Conservation (phyloP, 208 protist species). For the Trypanosoma rangeli region DNA sequence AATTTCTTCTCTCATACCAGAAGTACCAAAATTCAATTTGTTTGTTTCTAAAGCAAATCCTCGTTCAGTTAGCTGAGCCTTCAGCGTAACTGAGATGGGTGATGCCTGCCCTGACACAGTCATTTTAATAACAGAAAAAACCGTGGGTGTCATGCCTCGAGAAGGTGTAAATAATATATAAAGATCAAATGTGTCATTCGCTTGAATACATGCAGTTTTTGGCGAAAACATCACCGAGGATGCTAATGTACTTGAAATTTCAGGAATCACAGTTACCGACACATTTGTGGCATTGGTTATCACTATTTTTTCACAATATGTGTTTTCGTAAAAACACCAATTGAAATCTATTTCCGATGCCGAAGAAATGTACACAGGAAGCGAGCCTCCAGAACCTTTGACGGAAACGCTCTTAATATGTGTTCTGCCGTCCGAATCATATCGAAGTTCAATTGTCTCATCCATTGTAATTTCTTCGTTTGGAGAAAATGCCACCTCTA, state of each 20-base stretch:
- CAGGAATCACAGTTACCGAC: constrained; percentile 36
- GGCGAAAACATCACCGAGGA: constrained; percentile 31
- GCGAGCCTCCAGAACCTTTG: constrained; percentile 40
- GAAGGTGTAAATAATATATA: constrained; percentile 36
- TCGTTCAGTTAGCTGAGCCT: constrained; percentile 38
- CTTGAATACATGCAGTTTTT: constrained; percentile 43
- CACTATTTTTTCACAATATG: constrained; percentile 68
- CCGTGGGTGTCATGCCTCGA: constrained; percentile 13
- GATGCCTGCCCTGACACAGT: constrained; percentile 43
- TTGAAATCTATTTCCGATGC: constrained; percentile 53
- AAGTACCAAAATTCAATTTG: constrained; percentile 33
- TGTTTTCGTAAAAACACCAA: constrained; percentile 75
- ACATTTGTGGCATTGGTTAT: constrained; percentile 69
- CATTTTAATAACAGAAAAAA: constrained; percentile 32
- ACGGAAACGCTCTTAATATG: constrained; percentile 37
- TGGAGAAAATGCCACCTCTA: constrained; percentile 59
- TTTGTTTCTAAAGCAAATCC: constrained; percentile 27
- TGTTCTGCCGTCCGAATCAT: constrained; percentile 34
- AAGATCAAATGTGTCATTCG: constrained; percentile 42
- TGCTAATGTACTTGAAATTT: constrained; percentile 24
- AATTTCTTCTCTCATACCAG: constrained; percentile 31
- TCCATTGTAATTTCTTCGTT: constrained; percentile 34
- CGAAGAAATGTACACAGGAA: constrained; percentile 74
- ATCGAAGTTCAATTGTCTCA: constrained; percentile 48
- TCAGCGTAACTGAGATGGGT: constrained; percentile 35